Percentiles rank a stretch among this genome's conserved stretches.
phyloP scores from a whole-genome alignment of 2,329 filamentous ascomycete species.

The Incumbomyces delicatus region DNA sequence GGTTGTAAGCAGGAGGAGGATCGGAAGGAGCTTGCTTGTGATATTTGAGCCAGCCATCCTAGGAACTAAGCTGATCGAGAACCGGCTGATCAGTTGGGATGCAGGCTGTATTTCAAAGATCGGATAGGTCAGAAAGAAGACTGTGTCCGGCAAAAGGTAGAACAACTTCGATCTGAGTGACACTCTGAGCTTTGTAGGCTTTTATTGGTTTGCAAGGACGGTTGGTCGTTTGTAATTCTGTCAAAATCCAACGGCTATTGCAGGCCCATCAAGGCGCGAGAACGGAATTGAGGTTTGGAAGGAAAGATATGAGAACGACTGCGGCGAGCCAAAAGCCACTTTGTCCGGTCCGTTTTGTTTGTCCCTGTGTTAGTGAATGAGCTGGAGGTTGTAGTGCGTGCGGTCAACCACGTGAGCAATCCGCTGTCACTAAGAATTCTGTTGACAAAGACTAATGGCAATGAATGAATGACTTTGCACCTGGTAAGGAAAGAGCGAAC shows the following conservation, averaged over 20 bases:
- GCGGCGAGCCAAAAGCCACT: too few relatives aligned
- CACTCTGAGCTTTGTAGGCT: too few relatives aligned
- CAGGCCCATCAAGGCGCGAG: too few relatives aligned
- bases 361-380: too few relatives aligned
- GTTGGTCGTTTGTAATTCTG: neutral
- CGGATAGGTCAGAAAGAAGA: neutral
- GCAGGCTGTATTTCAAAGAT: neutral
- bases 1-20: slow-evolving; percentile 2
- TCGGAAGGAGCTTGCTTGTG: neutral
- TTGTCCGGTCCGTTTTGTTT: too few relatives aligned
- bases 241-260: too few relatives aligned
- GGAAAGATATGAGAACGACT: too few relatives aligned
- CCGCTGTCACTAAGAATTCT: neutral
- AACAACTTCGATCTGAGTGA: neutral
- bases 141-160: slow-evolving; percentile 1
- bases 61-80: neutral
- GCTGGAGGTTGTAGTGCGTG: too few relatives aligned
- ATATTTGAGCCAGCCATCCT: neutral
- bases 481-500: slow-evolving; percentile 6
- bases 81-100: neutral
- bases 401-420: too few relatives aligned
- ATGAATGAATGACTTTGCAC: slow-evolving; percentile 5
- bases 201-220: neutral
- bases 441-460: too few relatives aligned
- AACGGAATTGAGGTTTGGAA: too few relatives aligned